phyloP scores from a whole-genome alignment of 768 basidiomycete genomes.

The Mrakia hoshinonis region DNA sequence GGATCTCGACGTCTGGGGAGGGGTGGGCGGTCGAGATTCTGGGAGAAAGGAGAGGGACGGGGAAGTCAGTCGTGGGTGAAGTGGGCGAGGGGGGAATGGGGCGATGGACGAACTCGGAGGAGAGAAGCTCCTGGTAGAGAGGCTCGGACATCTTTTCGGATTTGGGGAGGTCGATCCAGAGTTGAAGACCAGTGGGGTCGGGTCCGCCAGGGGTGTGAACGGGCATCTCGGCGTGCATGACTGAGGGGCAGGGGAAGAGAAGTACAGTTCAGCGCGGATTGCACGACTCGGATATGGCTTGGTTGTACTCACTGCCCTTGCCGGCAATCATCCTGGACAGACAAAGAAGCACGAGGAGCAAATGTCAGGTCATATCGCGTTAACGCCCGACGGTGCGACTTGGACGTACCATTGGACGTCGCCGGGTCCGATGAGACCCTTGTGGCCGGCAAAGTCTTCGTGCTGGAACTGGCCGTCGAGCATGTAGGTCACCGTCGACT shows the following conservation, averaged over 20 bases:
- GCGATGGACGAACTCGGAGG: constrained; percentile 35
- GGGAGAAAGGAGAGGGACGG: background rate
- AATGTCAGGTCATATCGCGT: background rate
- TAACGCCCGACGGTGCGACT: too few species aligned
- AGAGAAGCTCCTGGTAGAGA: constrained; percentile 39
- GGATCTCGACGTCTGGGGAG: constrained; percentile 19
- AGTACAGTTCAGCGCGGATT: background rate
- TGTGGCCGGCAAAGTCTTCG: constrained; percentile 70
- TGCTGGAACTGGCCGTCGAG: constrained; percentile 69
- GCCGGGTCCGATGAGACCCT: constrained; percentile 41
- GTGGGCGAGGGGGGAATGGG: constrained; percentile 32
- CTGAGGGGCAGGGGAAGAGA: constrained; percentile 33
- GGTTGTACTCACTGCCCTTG: constrained; percentile 28
- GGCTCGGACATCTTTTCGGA: constrained; percentile 66
- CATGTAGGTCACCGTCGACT: constrained; percentile 61
- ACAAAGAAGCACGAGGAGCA: background rate
- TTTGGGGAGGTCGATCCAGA: constrained; percentile 38
- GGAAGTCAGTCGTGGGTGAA: constrained; percentile 25
- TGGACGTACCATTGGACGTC: constrained; percentile 77
- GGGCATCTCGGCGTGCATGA: too few species aligned
- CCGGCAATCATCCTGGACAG: constrained; percentile 49
- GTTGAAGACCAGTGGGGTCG: constrained; percentile 60
- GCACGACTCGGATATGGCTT: constrained; percentile 59
- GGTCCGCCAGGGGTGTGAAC: constrained; percentile 58
- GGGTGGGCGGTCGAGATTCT: constrained; percentile 48